A percentile compares a stretch with the other conserved stretches of the same genome.
These are phyloP conservation scores for Chamaecyparis obtusa DNA, from an alignment of 75 land plant species.

Conservation along the genomic window DNA sequence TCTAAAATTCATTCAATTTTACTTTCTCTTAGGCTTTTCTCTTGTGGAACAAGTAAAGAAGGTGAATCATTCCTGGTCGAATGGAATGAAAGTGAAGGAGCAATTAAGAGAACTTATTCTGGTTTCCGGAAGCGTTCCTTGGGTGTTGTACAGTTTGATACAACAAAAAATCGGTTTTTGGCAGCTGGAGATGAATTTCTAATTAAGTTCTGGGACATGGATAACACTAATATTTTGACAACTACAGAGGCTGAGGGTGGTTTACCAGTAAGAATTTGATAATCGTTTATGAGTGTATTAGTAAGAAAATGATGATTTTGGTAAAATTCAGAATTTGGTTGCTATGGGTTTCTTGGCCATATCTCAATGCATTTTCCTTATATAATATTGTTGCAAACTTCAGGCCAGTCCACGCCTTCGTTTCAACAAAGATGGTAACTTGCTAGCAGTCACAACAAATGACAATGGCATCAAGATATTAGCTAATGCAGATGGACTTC, in stretches of 20 bases:
- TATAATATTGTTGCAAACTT: not conserved
- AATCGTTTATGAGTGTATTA: not conserved
- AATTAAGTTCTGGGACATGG: conserved; percentile 28
- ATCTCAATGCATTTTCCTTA: not conserved
- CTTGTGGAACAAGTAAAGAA: conserved; percentile 27
- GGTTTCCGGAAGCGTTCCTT: conserved; percentile 28
- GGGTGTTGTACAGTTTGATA: conserved; percentile 24
- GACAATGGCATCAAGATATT: conserved; percentile 48
- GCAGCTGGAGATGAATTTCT: conserved; percentile 22
- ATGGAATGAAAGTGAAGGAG: conserved; percentile 33
- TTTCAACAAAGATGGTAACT: conserved; percentile 42
- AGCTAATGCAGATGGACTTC: conserved; percentile 36
- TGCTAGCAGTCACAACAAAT: conserved; percentile 41
- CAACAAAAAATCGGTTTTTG: conserved; percentile 21
- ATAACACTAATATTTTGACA: conserved; percentile 19
- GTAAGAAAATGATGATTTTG: not conserved
- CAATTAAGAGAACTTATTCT: conserved; percentile 21
- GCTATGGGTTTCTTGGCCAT: not conserved
- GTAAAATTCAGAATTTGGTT: not conserved
- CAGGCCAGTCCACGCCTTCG: conserved; percentile 43
- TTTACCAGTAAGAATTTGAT: conserved; percentile 15
- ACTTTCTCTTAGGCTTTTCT: conserved; percentile 17
- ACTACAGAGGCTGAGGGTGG: conserved; percentile 19
- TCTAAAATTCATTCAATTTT: not conserved
- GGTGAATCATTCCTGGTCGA: conserved; percentile 22